Percentiles rank a stretch among this genome's conserved stretches.
Conservation (phyloP, 2,329 filamentous ascomycete genomes). For the Fusarium praegraminearum region DNA sequence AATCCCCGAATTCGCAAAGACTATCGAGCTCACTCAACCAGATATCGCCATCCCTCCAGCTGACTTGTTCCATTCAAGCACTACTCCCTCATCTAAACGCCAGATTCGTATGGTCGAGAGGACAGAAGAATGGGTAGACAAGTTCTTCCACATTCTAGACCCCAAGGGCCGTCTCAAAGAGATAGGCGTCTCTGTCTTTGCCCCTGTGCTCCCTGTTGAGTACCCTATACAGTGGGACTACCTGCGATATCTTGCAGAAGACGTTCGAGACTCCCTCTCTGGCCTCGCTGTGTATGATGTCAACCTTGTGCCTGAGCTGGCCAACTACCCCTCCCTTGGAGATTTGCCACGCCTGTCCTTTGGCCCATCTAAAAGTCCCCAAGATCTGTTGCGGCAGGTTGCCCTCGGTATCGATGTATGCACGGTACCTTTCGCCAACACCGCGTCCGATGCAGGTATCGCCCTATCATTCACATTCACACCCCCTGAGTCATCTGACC, state of each 20-base stretch:
- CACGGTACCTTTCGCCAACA: slow-evolving; percentile 79
- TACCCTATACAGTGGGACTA: slow-evolving; percentile 84
- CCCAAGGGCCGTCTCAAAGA: slow-evolving; percentile 46
- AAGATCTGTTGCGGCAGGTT: slow-evolving; percentile 81
- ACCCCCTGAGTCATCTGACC: slow-evolving; percentile 40
- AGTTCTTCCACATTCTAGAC: slow-evolving; percentile 65
- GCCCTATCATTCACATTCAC: slow-evolving; percentile 85
- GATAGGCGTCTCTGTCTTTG: slow-evolving; percentile 63
- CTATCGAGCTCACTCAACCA: slow-evolving; percentile 74
- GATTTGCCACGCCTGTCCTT: slow-evolving; percentile 80
- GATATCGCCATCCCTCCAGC: slow-evolving; percentile 85
- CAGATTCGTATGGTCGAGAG: slow-evolving; percentile 86
- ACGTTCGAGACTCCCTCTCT: slow-evolving; percentile 69
- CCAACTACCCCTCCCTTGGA: slow-evolving; percentile 64
- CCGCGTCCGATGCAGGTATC: slow-evolving; percentile 84
- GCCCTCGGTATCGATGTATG: slow-evolving; percentile 83
- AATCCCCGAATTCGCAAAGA: slow-evolving; percentile 75
- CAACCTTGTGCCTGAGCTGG: slow-evolving; percentile 74
- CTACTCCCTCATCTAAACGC: slow-evolving; percentile 74
- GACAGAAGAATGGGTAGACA: slow-evolving; percentile 83
- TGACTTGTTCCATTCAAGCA: slow-evolving; percentile 70
- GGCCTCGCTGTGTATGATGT: slow-evolving; percentile 84
- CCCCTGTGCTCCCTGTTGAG: slow-evolving; percentile 79
- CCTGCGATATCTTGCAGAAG: slow-evolving; percentile 75
- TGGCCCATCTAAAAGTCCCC: slow-evolving; percentile 76